Evolutionary conservation across 2,329 filamentous ascomycete species (phyloP).

Genomic region (Fusarium oligoseptatum): DNA sequence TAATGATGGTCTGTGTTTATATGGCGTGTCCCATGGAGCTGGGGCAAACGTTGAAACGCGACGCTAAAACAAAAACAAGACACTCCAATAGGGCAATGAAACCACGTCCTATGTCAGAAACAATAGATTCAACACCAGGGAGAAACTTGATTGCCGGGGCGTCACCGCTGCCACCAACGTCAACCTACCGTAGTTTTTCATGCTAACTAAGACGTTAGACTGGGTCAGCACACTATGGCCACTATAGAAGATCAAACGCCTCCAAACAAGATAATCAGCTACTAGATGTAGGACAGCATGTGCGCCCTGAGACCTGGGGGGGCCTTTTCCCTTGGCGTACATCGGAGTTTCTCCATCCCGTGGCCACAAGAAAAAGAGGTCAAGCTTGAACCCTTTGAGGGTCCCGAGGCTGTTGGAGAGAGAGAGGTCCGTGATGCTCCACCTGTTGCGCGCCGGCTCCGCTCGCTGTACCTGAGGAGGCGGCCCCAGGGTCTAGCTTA

Average conservation of each 20-base stretch:
- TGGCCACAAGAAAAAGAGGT: not conserved
- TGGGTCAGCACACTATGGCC: not conserved
- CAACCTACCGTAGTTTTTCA: not conserved
- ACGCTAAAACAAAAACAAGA: conserved; percentile 1
- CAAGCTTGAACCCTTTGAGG: not conserved
- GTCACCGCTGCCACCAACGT: conserved; percentile 4
- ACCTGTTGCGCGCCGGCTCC: not conserved
- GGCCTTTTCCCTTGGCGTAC: conserved; percentile 2
- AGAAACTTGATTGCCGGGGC: not conserved
- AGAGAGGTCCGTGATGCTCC: not conserved
- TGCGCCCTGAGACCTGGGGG: not conserved
- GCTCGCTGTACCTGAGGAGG: conserved; percentile 3
- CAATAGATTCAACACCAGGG: not conserved
- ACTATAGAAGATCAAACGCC: not conserved
- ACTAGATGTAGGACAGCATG: not conserved
- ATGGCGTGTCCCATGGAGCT: not conserved
- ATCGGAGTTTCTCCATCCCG: not conserved
- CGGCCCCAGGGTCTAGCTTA: not conserved
- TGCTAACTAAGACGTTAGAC: not conserved
- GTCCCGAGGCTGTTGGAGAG: not conserved
- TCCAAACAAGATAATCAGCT: not conserved
- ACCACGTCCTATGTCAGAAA: not conserved
- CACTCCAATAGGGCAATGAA: not conserved
- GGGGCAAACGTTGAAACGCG: not conserved
- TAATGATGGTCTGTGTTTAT: not conserved